Evolutionary conservation across 345 rosid genomes (phyloP), one percentile per base, ranked within the genome.

Genomic region (Syzygium aqueum): DNA sequence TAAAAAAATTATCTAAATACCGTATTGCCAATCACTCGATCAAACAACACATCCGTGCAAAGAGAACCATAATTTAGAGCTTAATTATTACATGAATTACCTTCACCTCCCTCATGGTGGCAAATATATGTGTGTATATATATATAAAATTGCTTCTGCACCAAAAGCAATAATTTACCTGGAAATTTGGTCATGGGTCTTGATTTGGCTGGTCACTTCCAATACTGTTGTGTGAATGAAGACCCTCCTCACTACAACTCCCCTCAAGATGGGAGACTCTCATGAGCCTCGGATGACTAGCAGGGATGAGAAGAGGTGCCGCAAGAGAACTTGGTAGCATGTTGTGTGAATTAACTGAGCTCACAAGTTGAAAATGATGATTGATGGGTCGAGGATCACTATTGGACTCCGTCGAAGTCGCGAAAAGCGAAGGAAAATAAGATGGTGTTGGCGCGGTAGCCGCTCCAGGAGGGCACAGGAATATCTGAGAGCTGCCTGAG

Each of bases 331-430:
- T 51, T 37, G 85, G 57, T 21, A 28, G 9, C n/a, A 28, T 84
- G 59, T 51, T 52, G 54, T 28, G 85, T 52, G 85, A 84, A 28
- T 51, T 14, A 84, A 53, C 22, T 11, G 86, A 85, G 86, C 77
- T 85, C 53, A 53, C 51, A n/a, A 61, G 22, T 33, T 59, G 86
- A 85, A 85, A 85, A 30, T 73, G 80, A 37, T 49, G 73, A 59
- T 85, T 85, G 52, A 63, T 23, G 3, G 49, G 92, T 87, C 95
- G 89, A 13, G 93, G 92, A 86, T 90, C 88, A 78, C 90, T 85
- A 19, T 33, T 33, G 25, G 46, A 33, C 88, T 89, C 92, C 52
- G 84, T 57, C 40, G 91, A 89, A 61, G 91, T 84, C 28, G 91
- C 27, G 40, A 52, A 87, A 83, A 84, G 89, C 8, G 91, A 86